Base-by-base conservation (phyloP, 2,329 filamentous ascomycete species). In the Scytalidium lignicola region DNA sequence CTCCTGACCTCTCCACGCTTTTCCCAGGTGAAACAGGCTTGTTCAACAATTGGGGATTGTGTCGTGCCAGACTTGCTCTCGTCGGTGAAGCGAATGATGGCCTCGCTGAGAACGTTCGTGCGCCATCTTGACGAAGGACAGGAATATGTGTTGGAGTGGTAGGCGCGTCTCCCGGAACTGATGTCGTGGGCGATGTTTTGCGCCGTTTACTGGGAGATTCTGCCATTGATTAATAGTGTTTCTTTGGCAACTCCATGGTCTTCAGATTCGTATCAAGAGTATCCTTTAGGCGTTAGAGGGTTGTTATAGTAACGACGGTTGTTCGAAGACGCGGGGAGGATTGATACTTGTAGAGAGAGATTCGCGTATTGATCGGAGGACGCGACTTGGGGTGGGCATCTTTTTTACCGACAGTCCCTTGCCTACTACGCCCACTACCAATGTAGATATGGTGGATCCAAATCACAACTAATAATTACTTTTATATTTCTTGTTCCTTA, bases 11-110 rank as follows among this genome's bases (percentile, higher is more conserved):
- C 69, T 57, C 58, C 67, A 61, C 49, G 69, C 68, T 58, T 69
- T 58, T 60, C 69, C 57, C 60, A 18, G 60, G 51, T 9, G 59
- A 60, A 18, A 48, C 41, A 10, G 59, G 63, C 54, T 74, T 70
- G 49, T 73, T 68, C 28, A 83, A 65, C 6, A 83, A 70, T 10
- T 81, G 75, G 0, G 82, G 79, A 52, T 85, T 79, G 43, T 79
- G 75, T 54, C 79, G 76, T 50, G 81, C 72, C 13, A 86, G 66
- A 58, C 81, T 87, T 12, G 83, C 74, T 61, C 75, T 80, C 0
- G 83, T 86, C 0, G 85, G 83, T n/a, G 83, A 85, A 47, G 79
- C 79, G 60, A 82, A 86, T 1, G 82, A 85, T 1, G 78, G 74
- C 1, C 74, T 74, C 43, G 62, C 58, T 7, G 63, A 55, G 37